Evolutionary conservation across 176 grass and related monocot genomes (phyloP).

Genomic region (Rhipidocladum racemiflorum): DNA sequence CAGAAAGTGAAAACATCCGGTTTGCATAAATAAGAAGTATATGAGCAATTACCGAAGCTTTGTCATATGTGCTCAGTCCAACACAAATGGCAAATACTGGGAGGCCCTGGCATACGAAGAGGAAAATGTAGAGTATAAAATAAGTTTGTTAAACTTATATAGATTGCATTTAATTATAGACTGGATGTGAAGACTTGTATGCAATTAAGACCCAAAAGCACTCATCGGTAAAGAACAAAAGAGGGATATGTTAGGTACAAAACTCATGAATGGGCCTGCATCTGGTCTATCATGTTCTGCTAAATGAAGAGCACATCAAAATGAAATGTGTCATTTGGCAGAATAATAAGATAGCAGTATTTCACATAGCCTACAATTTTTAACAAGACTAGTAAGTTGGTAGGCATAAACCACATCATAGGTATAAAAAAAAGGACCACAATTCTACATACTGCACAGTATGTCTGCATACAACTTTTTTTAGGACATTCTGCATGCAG

Average conservation of each 20-base stretch:
- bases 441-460: not conserved
- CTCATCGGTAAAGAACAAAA: not conserved
- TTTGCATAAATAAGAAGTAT: conserved; percentile 8
- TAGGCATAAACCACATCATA: not conserved
- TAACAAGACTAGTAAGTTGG: not conserved
- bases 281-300: not conserved
- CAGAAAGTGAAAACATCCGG: not conserved
- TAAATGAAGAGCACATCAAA: not conserved
- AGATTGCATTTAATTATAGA: not conserved
- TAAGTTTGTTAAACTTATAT: not conserved
- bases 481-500: not conserved
- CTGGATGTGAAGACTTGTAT: not conserved
- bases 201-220: not conserved
- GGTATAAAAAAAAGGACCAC: not conserved
- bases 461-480: not conserved
- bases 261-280: not conserved
- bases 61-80: conserved; percentile 87
- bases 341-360: not conserved
- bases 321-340: not conserved
- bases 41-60: conserved; percentile 70
- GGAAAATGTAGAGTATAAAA: conserved; percentile 17
- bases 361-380: not conserved
- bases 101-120: conserved; percentile 58
- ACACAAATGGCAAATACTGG: conserved; percentile 85
- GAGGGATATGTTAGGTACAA: not conserved